Conservation (phyloP, 2,329 filamentous ascomycete species). For the Fusarium sp. region DNA sequence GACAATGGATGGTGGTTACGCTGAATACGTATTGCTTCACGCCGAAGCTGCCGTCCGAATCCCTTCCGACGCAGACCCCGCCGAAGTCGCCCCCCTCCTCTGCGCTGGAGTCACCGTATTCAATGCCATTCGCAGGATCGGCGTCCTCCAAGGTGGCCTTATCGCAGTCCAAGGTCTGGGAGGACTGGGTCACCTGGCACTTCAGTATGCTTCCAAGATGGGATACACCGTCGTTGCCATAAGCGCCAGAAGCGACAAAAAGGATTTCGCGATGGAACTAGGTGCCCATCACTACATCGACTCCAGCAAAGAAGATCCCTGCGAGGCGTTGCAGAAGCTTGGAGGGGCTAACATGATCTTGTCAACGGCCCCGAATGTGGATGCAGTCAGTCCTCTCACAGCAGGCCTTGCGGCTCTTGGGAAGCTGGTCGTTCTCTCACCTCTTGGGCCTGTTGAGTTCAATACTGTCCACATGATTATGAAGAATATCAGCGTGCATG, state of each 20-base stretch:
- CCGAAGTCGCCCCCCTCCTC: conserved; percentile 65
- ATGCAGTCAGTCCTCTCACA: conserved; percentile 62
- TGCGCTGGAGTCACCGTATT: conserved; percentile 74
- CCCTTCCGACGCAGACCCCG: conserved; percentile 60
- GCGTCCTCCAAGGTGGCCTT: conserved; percentile 58
- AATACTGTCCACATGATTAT: conserved; percentile 53
- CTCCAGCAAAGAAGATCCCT: conserved; percentile 60
- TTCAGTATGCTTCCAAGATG: conserved; percentile 80
- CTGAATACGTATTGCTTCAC: conserved; percentile 68
- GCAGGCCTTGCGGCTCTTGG: conserved; percentile 63
- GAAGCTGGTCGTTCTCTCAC: conserved; percentile 64
- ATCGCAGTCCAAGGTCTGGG: conserved; percentile 75
- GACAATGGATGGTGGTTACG: conserved; percentile 71
- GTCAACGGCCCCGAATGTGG: conserved; percentile 68
- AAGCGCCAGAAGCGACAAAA: conserved; percentile 71
- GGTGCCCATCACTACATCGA: conserved; percentile 58
- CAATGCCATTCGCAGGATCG: conserved; percentile 65
- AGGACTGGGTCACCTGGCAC: conserved; percentile 78
- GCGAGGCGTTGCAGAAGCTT: conserved; percentile 59
- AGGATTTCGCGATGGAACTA: conserved; percentile 66
- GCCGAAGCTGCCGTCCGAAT: conserved; percentile 68
- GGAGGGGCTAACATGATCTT: conserved; percentile 71
- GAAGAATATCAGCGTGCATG: conserved; percentile 68
- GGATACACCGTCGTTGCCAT: conserved; percentile 77
- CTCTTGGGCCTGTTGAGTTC: conserved; percentile 56